Conservation (phyloP, 495 filamentous ascomycete species). For the Rhypophila decipiens region DNA sequence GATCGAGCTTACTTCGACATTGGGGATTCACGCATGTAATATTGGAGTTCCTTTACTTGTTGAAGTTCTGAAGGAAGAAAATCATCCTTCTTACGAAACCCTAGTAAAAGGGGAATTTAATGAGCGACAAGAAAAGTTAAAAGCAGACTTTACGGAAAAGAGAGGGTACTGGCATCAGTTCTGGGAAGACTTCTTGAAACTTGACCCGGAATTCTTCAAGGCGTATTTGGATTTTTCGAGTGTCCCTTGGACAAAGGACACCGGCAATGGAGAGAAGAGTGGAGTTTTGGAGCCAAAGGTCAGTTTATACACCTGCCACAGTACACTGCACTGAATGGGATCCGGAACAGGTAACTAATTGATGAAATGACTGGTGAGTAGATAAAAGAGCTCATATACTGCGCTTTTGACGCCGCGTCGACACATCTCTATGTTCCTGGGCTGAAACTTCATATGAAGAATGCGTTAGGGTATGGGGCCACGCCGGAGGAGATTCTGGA, state of each 20-base stretch:
- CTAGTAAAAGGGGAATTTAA: constrained; percentile 20
- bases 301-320: neutral
- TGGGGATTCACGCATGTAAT: constrained; percentile 41
- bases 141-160: constrained; percentile 25
- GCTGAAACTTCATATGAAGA: constrained; percentile 40
- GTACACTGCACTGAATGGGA: no score
- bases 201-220: constrained; percentile 41
- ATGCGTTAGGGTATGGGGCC: constrained; percentile 36
- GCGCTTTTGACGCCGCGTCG: constrained; percentile 37
- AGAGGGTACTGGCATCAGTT: constrained; percentile 40
- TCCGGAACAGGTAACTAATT: neutral
- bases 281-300: constrained; percentile 34
- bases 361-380: constrained; percentile 5
- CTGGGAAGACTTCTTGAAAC: constrained; percentile 36
- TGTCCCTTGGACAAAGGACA: constrained; percentile 27
- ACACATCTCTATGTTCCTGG: constrained; percentile 40
- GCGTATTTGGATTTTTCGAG: constrained; percentile 34
- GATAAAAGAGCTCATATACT: constrained; percentile 40
- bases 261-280: constrained; percentile 6
- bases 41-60: constrained; percentile 37
- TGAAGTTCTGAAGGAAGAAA: constrained; percentile 35
- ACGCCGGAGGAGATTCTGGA: constrained; percentile 40
- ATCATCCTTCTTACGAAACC: constrained; percentile 13
- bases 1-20: constrained; percentile 29
- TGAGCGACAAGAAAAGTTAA: constrained; percentile 20